Evolutionary conservation across 2,329 filamentous ascomycete species (phyloP).

Genomic region (Botryosphaeria agaves): DNA sequence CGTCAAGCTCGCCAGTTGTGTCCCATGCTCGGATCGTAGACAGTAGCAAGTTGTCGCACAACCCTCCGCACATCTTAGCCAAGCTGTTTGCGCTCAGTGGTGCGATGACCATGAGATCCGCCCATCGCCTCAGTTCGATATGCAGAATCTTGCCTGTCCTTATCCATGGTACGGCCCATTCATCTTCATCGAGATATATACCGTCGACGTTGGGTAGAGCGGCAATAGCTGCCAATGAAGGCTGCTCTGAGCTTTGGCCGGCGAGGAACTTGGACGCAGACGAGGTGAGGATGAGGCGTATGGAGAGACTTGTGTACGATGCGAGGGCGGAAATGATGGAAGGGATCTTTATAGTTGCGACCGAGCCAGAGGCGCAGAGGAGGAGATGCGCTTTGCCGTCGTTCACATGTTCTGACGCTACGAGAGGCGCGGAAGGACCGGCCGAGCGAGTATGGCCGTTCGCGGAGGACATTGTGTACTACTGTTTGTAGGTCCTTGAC

Average conservation of each 20-base stretch:
- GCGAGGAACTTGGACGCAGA: constrained; percentile 59
- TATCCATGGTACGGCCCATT: constrained; percentile 67
- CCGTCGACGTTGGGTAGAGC: constrained; percentile 56
- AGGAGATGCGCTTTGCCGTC: constrained; percentile 44
- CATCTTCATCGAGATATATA: constrained; percentile 69
- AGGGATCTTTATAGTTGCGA: constrained; percentile 70
- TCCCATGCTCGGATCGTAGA: constrained; percentile 82
- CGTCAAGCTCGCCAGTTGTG: constrained; percentile 42
- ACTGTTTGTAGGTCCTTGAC: no score
- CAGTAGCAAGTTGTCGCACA: constrained; percentile 58
- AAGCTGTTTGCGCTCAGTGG: constrained; percentile 73
- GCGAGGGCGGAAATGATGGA: constrained; percentile 36
- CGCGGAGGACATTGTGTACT: no score
- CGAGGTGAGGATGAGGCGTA: constrained; percentile 68
- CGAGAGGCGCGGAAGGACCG: constrained; percentile 9
- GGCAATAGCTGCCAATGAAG: constrained; percentile 41
- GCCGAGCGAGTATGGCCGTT: no score
- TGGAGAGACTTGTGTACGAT: constrained; percentile 41
- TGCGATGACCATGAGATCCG: constrained; percentile 61
- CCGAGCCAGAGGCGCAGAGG: constrained; percentile 51
- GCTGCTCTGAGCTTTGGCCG: constrained; percentile 64
- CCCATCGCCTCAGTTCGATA: constrained; percentile 75
- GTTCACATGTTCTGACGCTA: constrained; percentile 17
- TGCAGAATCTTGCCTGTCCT: constrained; percentile 70
- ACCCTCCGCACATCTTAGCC: constrained; percentile 65